Percentiles rank a stretch among this genome's conserved stretches.
Evolutionary conservation across 805 yeast genomes (phyloP).

Genomic region (Lachancea thermotolerans): DNA sequence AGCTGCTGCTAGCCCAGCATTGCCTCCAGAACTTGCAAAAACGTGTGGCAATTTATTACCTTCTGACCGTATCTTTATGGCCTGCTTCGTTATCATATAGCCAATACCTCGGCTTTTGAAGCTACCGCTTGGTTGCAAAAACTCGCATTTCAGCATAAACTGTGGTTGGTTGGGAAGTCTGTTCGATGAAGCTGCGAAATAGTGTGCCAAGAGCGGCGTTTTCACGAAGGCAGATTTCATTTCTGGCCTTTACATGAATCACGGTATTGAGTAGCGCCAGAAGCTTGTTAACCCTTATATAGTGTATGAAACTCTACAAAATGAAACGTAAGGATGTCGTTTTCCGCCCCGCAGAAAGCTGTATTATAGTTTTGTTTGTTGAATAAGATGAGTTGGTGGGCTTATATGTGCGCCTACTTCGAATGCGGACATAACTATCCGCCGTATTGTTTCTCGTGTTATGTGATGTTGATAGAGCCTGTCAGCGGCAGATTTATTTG

Average conservation of each 20-base stretch:
- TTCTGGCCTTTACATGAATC: background rate
- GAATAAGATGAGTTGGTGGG: too few species aligned
- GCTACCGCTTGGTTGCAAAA: constrained; percentile 50
- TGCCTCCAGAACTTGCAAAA: constrained; percentile 49
- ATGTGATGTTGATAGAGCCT: too few species aligned
- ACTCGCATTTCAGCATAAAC: constrained; percentile 43
- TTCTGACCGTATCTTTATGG: constrained; percentile 25
- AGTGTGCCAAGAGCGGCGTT: background rate
- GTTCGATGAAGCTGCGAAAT: background rate
- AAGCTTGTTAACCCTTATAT: too few species aligned
- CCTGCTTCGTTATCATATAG: constrained; percentile 34
- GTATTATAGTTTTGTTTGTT: too few species aligned
- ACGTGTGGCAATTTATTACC: constrained; percentile 33
- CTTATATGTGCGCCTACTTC: too few species aligned
- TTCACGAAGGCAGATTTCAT: background rate
- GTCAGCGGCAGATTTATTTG: too few species aligned
- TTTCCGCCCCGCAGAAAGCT: too few species aligned
- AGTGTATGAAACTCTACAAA: too few species aligned
- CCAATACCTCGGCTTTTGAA: constrained; percentile 54
- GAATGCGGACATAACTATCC: too few species aligned
- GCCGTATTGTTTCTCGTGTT: too few species aligned
- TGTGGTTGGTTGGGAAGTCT: background rate
- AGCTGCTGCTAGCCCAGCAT: constrained; percentile 43
- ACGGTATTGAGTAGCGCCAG: too few species aligned
- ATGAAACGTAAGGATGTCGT: background rate